Conservation (phyloP, 257 asterid species). For the Petrea volubilis region DNA sequence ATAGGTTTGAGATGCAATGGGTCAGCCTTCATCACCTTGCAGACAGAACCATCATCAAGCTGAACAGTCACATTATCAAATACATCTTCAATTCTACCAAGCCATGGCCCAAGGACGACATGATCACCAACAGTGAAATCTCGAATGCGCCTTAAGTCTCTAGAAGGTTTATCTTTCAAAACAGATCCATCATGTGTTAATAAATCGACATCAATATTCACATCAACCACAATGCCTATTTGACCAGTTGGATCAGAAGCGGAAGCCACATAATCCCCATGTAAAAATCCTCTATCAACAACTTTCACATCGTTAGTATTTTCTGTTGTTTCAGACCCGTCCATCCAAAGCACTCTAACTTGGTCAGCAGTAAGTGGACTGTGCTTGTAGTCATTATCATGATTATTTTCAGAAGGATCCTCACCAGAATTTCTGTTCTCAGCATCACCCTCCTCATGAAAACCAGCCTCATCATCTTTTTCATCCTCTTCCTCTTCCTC, state of each 20-base stretch:
- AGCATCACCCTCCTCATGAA: slow-evolving; percentile 40
- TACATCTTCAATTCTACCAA: slow-evolving; percentile 93
- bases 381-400: slow-evolving; percentile 40
- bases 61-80: slow-evolving; percentile 87
- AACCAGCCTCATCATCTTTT: slow-evolving; percentile 37
- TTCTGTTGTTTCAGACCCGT: slow-evolving; percentile 75
- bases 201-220: slow-evolving; percentile 64
- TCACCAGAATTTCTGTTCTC: slow-evolving; percentile 41
- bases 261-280: slow-evolving; percentile 93
- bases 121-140: slow-evolving; percentile 91
- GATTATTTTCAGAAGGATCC: slow-evolving; percentile 39
- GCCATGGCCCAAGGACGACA: slow-evolving; percentile 96
- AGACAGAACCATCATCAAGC: slow-evolving; percentile 94
- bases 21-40: slow-evolving; percentile 92
- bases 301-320: slow-evolving; percentile 57
- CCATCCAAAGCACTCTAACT: slow-evolving; percentile 89
- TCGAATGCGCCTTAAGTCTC: slow-evolving; percentile 71
- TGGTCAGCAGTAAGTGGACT: slow-evolving; percentile 68
- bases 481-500: slow-evolving; percentile 46
- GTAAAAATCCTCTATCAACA: slow-evolving; percentile 86
- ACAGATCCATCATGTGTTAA: slow-evolving; percentile 65
- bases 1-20: slow-evolving; percentile 81
- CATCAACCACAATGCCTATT: slow-evolving; percentile 91
- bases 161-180: slow-evolving; percentile 53
- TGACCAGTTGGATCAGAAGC: slow-evolving; percentile 93